Base-by-base conservation (phyloP, 257 asterid species). In the Plectranthus barbatus region DNA sequence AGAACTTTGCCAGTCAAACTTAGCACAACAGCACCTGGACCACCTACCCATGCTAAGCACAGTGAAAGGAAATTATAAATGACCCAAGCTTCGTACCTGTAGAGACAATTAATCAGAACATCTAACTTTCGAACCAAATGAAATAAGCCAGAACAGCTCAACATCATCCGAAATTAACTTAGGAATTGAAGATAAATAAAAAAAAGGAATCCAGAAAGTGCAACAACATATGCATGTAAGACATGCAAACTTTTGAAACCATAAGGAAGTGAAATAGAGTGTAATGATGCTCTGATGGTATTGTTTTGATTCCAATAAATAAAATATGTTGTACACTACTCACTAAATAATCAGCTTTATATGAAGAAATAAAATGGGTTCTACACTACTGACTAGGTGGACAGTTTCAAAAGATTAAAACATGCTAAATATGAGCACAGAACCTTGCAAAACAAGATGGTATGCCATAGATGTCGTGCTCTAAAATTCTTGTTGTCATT, bases 61-160 rank as follows among this genome's bases (percentile, higher is more conserved):
- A 93, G 75, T 3, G 99, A 93, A 41, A 93, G 86, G 80, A 93
- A 93, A 78, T 90, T 90, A 81, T 93, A 93, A 55, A 93, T 93
- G 79, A 93, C 99, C 99, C 99, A 93, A 56, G 99, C 99, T 84
- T 93, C 99, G 73, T 93, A 93, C 70, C 99, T 93, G 91, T 76
- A 71, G 78, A 55, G 57, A 66, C 23, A 76, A 50, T 60, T 42
- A 63, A 63, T 54, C 37, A 58, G 69, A 49, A 17, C 41, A 49
- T 40, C 46, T 62, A 19, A 58, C 21, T 56, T 66, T 50, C 14
- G 31, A 56, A 48, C 42, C 14, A 44, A 61, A 29, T 57, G 66
- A 65, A 42, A 13, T 49, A 24, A 71, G 12, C 64, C 20, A 21
- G 15, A n/a, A 67, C n/a, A 56, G 61, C 60, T 39, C 52, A 36